phyloP scores from a whole-genome alignment of 345 rosid species.

The Citrus hindsii region DNA sequence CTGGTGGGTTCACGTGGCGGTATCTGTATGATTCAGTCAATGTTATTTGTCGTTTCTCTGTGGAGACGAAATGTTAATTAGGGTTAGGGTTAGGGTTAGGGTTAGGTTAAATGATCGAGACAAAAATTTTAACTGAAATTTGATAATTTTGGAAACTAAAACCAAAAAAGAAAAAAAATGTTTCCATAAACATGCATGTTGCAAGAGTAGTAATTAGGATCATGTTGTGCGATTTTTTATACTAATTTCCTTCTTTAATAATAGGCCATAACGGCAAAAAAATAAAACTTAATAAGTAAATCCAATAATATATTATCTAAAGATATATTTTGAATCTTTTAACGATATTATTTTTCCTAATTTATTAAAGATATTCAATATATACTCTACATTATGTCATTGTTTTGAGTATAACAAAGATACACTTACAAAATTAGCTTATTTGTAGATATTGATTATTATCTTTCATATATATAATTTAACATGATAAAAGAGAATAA shows the following conservation, averaged over 20 bases:
- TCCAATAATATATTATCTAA: not conserved
- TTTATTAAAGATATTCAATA: not conserved
- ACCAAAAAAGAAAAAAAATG: too few species aligned
- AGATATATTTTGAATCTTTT: not conserved
- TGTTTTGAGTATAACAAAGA: not conserved
- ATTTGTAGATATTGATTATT: too few species aligned
- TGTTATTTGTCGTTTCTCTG: not conserved
- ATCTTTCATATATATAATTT: too few species aligned
- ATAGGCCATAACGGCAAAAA: not conserved
- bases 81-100: too few species aligned
- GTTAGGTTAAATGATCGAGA: not conserved
- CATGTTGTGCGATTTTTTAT: not conserved
- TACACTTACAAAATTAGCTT: too few species aligned
- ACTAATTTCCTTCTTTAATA: not conserved
- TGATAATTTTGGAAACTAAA: not conserved
- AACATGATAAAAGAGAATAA: too few species aligned
- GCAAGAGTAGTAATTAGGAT: not conserved
- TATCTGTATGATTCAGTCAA: not conserved
- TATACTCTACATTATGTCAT: not conserved
- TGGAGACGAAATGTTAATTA: not conserved
- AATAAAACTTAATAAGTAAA: not conserved
- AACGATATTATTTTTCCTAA: not conserved
- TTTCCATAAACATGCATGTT: constrained; percentile 1
- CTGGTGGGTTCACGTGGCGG: not conserved
- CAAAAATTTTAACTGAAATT: not conserved